Base-by-base conservation (phyloP, 768 basidiomycete species). In the Gymnopilus junonius region DNA sequence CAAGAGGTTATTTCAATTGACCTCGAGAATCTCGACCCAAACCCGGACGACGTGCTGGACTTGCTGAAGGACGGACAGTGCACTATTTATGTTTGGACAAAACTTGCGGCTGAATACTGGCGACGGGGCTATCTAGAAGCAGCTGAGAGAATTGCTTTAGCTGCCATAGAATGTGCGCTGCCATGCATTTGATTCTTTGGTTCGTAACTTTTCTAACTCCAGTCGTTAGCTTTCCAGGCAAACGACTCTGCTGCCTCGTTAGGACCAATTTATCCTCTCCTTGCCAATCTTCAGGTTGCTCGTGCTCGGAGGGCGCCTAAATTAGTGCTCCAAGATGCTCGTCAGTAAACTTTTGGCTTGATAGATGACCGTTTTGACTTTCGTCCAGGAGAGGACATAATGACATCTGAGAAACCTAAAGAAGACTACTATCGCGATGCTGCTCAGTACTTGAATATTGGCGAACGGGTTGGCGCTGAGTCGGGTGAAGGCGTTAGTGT, bases 1-100 rank as follows among this genome's bases (percentile, higher is more conserved):
- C 90, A 92, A 75, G 95, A 96, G 76, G 86, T 93, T 71, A 91
- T 96, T 62, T 91, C 92, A 21, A 89, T 98, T 62, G 93, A 97
- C 80, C 84, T 98, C 39, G 92, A 93, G 79, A 82, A 90, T 68
- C 88, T 99, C 55, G 91, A 93, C 74, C 87, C 88, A 4, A 88
- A 86, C 69, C 87, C 90, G 7, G 87, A 90, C 64, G 90, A 92
- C 63, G 87, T 94, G 2, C 77, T 91, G 53, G 88, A 91, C 67
- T 74, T 95, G 3, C 73, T 95, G 51, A 85, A 82, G 61, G 88
- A 92, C 31, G 90, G 89, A 0, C 85, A 88, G 59, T 92, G 90
- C 58, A 87, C 80, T 62, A 86, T 87, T 17, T 86, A 84, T 72
- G 85, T 90, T 11, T 96, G 93, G 93, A 87, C 91, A 1, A 87